Evolutionary conservation across 192 early-diverging fungal species (phyloP).

Genomic region (Geosiphon pyriformis): DNA sequence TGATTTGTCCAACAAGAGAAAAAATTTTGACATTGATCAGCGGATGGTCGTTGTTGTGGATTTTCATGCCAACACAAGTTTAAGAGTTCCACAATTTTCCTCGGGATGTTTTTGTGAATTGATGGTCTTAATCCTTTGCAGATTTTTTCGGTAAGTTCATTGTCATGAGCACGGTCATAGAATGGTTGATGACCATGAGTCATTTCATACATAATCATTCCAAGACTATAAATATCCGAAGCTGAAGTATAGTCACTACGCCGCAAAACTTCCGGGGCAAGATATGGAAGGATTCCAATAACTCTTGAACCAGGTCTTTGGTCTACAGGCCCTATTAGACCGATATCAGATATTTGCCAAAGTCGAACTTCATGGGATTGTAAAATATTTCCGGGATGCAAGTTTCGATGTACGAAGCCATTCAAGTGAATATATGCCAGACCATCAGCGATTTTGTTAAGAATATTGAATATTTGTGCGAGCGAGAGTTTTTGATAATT

Average conservation of each 20-base stretch:
- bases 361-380: not conserved
- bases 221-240: slow-evolving; percentile 38
- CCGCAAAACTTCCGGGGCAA: slow-evolving; percentile 35
- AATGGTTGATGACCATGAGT: slow-evolving; percentile 33
- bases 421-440: slow-evolving; percentile 36
- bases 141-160: not conserved
- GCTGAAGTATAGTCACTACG: slow-evolving; percentile 28
- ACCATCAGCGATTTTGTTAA: slow-evolving; percentile 30
- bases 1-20: not conserved
- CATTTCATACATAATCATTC: slow-evolving; percentile 43
- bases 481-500: slow-evolving; percentile 29
- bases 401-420: slow-evolving; percentile 34
- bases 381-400: slow-evolving; percentile 23
- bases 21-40: not conserved
- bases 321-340: not conserved
- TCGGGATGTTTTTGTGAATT: not conserved
- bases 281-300: slow-evolving; percentile 33
- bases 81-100: slow-evolving; percentile 1
- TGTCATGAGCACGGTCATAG: not conserved
- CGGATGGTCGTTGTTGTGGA: slow-evolving; percentile 15
- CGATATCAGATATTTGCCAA: not conserved
- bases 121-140: not conserved
- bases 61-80: slow-evolving; percentile 14
- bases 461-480: slow-evolving; percentile 28
- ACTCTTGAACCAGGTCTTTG: not conserved